Evolutionary conservation across 352 stramenopile genomes (phyloP).

Genomic region (Globisporangium yorkense): DNA sequence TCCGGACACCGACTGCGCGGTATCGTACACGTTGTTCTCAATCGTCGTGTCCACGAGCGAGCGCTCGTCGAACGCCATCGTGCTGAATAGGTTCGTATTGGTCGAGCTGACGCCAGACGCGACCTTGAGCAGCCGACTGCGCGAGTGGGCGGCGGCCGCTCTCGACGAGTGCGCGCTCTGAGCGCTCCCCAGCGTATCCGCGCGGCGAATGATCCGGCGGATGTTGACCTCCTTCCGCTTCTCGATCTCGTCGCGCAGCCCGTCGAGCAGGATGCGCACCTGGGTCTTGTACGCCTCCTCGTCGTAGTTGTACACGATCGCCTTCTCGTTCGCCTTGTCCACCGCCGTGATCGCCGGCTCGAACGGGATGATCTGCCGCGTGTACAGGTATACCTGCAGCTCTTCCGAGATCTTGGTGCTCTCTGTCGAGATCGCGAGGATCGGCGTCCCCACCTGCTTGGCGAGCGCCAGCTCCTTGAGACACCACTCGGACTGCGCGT

Average conservation of each 20-base stretch:
- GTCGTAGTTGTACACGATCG: constrained; percentile 57
- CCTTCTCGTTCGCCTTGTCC: constrained; percentile 32
- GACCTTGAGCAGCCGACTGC: constrained; percentile 5
- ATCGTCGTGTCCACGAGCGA: constrained; percentile 24
- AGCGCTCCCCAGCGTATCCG: constrained; percentile 9
- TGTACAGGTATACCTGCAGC: constrained; percentile 84
- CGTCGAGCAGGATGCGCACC: constrained; percentile 63
- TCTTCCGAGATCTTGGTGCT: constrained; percentile 68
- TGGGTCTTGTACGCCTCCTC: constrained; percentile 66
- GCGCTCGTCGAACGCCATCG: constrained; percentile 45
- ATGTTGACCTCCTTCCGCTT: constrained; percentile 70
- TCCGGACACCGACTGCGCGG: constrained; percentile 14
- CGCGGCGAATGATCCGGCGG: constrained; percentile 41
- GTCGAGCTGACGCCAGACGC: constrained; percentile 17
- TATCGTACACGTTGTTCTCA: constrained; percentile 24
- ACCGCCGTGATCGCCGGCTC: constrained; percentile 55
- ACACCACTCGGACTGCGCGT: constrained; percentile 22
- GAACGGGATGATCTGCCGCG: constrained; percentile 75
- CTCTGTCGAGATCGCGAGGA: constrained; percentile 75
- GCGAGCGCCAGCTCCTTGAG: constrained; percentile 36
- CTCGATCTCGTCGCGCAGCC: constrained; percentile 77
- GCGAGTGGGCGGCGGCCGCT: neutral
- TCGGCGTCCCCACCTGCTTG: constrained; percentile 74
- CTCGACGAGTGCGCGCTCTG: constrained; percentile 12
- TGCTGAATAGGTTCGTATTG: constrained; percentile 25